These are phyloP conservation scores for Kwoniella sp. DNA, from an alignment of 768 basidiomycete species.

Conservation along the genomic window DNA sequence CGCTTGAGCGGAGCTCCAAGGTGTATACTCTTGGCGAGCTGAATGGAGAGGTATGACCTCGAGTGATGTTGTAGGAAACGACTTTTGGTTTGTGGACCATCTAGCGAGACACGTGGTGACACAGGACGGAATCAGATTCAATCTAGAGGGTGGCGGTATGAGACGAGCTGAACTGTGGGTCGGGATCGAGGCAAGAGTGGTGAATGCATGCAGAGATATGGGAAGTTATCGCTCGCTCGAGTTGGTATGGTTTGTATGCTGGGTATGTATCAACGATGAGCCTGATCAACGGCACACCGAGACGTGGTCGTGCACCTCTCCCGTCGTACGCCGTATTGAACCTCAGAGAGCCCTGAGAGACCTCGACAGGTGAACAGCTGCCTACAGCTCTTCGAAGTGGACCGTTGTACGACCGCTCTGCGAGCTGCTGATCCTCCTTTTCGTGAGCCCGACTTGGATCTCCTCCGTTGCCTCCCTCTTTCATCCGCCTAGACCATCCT, in stretches of 20 bases:
- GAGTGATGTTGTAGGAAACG: no score
- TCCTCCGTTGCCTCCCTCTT: neutral
- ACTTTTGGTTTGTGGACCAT: neutral
- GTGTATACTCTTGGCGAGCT: no score
- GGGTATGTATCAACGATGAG: constrained; percentile 7
- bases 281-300: no score
- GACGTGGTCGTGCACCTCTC: no score
- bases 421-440: no score
- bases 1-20: no score
- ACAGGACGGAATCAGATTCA: constrained; percentile 6
- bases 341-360: no score
- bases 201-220: neutral
- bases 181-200: neutral
- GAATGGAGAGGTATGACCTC: no score
- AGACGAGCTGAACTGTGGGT: neutral
- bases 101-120: constrained; percentile 1
- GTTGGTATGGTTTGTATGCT: neutral
- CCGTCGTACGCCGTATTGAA: no score
- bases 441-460: neutral
- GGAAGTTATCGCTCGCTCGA: neutral
- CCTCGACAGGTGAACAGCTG: no score
- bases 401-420: no score
- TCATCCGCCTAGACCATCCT: constrained; percentile 2
- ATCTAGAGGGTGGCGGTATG: neutral
- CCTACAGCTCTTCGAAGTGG: no score